These are phyloP conservation scores for Colletotrichum australisinense DNA, from an alignment of 2,329 filamentous ascomycete genomes.

Conservation along the genomic window DNA sequence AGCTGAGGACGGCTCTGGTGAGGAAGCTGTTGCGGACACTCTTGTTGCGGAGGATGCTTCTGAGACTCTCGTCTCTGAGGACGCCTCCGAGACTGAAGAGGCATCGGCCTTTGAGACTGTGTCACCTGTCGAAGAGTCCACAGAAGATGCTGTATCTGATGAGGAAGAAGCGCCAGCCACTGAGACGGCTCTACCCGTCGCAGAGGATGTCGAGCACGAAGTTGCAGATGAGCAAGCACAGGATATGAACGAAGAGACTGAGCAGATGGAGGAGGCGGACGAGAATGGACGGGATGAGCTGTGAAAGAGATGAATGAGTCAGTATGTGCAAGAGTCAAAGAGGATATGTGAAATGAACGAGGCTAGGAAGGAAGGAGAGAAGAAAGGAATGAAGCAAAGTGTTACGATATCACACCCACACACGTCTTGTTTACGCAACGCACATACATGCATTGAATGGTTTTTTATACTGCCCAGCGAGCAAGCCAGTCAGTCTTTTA, in stretches of 20 bases:
- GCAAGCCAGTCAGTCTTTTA: neutral
- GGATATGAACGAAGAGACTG: neutral
- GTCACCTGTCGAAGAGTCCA: neutral
- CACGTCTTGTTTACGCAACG: neutral
- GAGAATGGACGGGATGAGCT: conserved; percentile 1
- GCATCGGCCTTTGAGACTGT: neutral
- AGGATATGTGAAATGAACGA: neutral
- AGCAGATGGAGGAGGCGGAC: neutral
- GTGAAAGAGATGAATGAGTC: neutral
- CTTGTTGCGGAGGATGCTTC: neutral
- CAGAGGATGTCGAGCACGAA: neutral
- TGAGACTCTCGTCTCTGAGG: neutral
- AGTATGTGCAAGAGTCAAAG: neutral
- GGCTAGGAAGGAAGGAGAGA: neutral
- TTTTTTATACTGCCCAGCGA: neutral
- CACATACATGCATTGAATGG: conserved; percentile 1
- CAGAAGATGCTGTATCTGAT: neutral
- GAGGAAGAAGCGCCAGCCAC: neutral
- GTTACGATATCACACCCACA: neutral
- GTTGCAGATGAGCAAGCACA: neutral
- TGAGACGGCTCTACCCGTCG: neutral
- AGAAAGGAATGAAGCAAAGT: neutral
- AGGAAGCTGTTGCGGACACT: neutral
- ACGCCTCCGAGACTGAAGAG: neutral
- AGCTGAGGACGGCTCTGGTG: neutral